Conservation (phyloP, 257 asterid species). For the Petunia secreta region DNA sequence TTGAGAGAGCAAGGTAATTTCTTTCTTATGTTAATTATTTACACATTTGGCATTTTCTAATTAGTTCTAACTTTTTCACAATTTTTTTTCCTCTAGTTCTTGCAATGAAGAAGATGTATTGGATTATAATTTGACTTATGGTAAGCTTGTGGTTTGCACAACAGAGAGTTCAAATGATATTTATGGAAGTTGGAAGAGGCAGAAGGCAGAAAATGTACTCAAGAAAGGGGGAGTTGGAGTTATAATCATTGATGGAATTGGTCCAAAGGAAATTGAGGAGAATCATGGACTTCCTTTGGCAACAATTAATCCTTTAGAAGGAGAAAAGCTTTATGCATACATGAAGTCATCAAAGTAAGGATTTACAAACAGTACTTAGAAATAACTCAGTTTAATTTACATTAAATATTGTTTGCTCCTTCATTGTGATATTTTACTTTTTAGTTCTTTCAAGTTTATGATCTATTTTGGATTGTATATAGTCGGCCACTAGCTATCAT, state of each 20-base stretch:
- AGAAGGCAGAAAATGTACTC: neutral
- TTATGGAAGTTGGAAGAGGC: too few relatives aligned
- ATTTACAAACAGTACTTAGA: neutral
- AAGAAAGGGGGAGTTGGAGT: slow-evolving; percentile 27
- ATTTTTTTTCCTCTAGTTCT: slow-evolving; percentile 17
- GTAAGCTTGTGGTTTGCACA: slow-evolving; percentile 30
- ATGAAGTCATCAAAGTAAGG: slow-evolving; percentile 14
- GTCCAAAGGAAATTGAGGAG: neutral
- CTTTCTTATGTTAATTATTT: neutral
- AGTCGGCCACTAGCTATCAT: neutral
- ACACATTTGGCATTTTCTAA: neutral
- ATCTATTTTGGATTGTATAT: slow-evolving; percentile 40
- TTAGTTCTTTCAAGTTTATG: slow-evolving; percentile 28
- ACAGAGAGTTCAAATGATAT: neutral
- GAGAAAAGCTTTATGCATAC: slow-evolving; percentile 13
- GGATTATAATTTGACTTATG: slow-evolving; percentile 6
- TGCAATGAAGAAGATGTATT: slow-evolving; percentile 18
- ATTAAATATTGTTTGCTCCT: neutral
- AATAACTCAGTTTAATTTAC: neutral
- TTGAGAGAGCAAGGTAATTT: slow-evolving; percentile 25
- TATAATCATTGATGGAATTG: slow-evolving; percentile 20
- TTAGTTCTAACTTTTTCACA: neutral
- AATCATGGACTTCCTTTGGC: neutral
- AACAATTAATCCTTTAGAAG: slow-evolving; percentile 14
- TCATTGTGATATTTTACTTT: neutral